These are phyloP conservation scores for Whalleya microplaca DNA, from an alignment of 2,329 filamentous ascomycete species.

Conservation along the genomic window DNA sequence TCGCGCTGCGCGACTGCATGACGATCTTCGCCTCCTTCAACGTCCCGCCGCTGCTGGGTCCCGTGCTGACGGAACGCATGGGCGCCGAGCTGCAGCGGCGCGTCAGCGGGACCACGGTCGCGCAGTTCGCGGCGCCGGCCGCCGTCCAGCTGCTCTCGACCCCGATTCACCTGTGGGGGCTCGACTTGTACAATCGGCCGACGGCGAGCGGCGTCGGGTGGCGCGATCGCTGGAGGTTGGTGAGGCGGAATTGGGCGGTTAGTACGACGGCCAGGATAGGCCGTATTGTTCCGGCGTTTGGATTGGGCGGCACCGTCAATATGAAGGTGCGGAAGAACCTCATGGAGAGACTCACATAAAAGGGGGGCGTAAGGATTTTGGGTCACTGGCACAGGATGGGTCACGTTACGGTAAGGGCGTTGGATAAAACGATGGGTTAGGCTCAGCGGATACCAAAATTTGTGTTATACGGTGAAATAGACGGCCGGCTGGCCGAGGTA, in stretches of 20 bases:
- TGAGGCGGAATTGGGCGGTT: conserved; percentile 76
- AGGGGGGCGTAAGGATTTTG: not conserved
- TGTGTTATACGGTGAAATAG: conserved; percentile 4
- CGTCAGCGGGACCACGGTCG: conserved; percentile 62
- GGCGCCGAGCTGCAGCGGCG: conserved; percentile 53
- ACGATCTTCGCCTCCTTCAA: conserved; percentile 95
- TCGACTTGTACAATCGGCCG: conserved; percentile 84
- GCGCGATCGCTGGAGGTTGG: conserved; percentile 65
- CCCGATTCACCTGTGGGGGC: conserved; percentile 79
- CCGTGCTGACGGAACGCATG: conserved; percentile 61
- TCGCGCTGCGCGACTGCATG: conserved; percentile 80
- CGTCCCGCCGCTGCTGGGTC: conserved; percentile 77
- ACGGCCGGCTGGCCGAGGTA: conserved; percentile 4
- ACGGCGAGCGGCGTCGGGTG: conserved; percentile 43
- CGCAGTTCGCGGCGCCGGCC: conserved; percentile 82
- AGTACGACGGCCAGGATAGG: conserved; percentile 78
- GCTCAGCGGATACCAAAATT: conserved; percentile 18
- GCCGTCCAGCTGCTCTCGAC: conserved; percentile 79
- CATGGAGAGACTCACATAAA: conserved; percentile 62
- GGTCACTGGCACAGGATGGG: conserved; percentile 3
- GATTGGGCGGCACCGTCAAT: conserved; percentile 86
- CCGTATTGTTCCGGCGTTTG: conserved; percentile 87
- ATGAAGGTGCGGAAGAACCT: conserved; percentile 67
- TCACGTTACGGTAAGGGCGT: conserved; percentile 22
- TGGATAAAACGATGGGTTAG: conserved; percentile 10